Evolutionary conservation across 176 grass and related monocot species (phyloP).

Genomic region (Triticum dicoccoides): DNA sequence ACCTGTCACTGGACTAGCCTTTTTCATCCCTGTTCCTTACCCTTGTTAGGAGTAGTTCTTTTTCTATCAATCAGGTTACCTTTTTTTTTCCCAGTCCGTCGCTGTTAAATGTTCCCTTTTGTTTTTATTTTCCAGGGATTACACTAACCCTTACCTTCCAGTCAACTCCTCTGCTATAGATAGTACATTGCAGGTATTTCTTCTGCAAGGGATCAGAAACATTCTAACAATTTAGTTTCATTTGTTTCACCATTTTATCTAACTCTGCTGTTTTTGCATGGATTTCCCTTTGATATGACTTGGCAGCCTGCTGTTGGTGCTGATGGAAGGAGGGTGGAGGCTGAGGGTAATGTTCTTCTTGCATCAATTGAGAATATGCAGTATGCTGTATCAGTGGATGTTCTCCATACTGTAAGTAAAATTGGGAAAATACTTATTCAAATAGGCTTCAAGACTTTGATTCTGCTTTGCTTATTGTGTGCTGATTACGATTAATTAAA

Average conservation of each 20-base stretch:
- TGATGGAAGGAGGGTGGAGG: conserved; percentile 80
- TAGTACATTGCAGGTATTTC: conserved; percentile 62
- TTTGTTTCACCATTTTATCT: conserved; percentile 33
- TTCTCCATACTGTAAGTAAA: conserved; percentile 84
- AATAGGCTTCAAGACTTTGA: not conserved
- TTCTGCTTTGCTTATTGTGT: not conserved
- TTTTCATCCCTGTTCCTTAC: not conserved
- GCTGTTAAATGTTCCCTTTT: conserved; percentile 6
- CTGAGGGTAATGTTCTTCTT: conserved; percentile 94
- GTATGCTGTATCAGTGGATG: conserved; percentile 86
- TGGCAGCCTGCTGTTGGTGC: conserved; percentile 61
- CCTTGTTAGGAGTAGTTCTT: not conserved
- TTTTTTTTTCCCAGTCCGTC: not conserved
- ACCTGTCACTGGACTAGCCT: not conserved
- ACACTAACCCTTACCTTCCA: conserved; percentile 96
- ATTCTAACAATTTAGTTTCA: conserved; percentile 18
- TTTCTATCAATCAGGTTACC: not conserved
- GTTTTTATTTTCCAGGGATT: conserved; percentile 67
- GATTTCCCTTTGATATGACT: conserved; percentile 23
- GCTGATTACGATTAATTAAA: conserved; percentile 28
- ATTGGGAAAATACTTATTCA: not conserved
- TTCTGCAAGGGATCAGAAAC: conserved; percentile 10
- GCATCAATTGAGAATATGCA: conserved; percentile 95
- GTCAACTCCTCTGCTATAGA: conserved; percentile 88
- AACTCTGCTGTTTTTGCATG: not conserved